Conservation (phyloP, 495 filamentous ascomycete species). For the Terfezia claveryi region DNA sequence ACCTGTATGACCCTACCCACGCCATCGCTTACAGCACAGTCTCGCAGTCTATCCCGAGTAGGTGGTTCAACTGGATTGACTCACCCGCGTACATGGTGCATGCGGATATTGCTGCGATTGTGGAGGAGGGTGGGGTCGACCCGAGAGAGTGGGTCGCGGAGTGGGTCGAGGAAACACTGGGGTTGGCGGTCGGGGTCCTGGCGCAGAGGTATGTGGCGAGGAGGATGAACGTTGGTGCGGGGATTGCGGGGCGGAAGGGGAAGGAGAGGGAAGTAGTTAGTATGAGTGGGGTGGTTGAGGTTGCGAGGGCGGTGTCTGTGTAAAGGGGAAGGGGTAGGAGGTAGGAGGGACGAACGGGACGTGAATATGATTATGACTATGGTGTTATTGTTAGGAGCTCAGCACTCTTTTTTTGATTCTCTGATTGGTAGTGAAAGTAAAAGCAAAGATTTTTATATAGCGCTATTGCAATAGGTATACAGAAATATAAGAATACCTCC, state of each 20-base stretch:
- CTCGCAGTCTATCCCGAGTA: slow-evolving; percentile 60
- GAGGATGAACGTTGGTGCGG: slow-evolving; percentile 85
- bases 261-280: slow-evolving; percentile 4
- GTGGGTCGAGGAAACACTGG: slow-evolving; percentile 85
- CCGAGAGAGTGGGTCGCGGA: slow-evolving; percentile 92
- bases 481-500: too few relatives aligned
- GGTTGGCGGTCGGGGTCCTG: slow-evolving; percentile 55
- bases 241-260: slow-evolving; percentile 22
- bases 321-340: too few relatives aligned
- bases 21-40: slow-evolving; percentile 67
- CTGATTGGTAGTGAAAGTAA: too few relatives aligned
- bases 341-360: too few relatives aligned
- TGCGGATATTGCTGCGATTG: slow-evolving; percentile 67
- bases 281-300: slow-evolving; percentile 5
- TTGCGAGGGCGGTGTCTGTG: not conserved
- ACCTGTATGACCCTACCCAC: slow-evolving; percentile 83
- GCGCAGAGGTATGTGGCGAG: slow-evolving; percentile 93
- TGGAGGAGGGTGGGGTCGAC: slow-evolving; percentile 74
- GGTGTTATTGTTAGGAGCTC: too few relatives aligned
- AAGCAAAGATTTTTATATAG: too few relatives aligned
- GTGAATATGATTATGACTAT: too few relatives aligned
- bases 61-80: slow-evolving; percentile 86
- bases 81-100: slow-evolving; percentile 45
- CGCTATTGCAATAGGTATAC: too few relatives aligned
- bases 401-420: too few relatives aligned